Conservation (phyloP, 2,329 filamentous ascomycete genomes). For the Coniochaeta hoffmannii region DNA sequence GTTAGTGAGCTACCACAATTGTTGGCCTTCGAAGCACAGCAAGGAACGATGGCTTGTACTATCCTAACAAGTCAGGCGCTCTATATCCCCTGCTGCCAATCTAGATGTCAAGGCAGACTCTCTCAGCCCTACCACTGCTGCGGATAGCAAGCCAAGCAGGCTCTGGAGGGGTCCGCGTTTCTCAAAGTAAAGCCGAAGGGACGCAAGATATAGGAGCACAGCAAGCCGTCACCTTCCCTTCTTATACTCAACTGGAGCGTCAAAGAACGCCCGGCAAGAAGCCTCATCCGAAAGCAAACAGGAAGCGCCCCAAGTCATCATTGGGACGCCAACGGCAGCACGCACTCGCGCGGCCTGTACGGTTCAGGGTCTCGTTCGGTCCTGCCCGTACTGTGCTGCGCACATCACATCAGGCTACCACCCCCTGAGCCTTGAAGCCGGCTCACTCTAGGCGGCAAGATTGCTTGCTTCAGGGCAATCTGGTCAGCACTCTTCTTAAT, state of each 20-base stretch:
- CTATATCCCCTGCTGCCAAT: background rate
- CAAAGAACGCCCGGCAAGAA: background rate
- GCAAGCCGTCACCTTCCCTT: background rate
- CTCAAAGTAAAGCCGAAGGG: background rate
- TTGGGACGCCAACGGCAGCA: background rate
- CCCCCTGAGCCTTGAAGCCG: too few relatives aligned
- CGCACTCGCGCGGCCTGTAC: background rate
- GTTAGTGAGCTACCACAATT: background rate
- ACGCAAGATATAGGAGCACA: background rate
- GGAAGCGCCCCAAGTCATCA: background rate
- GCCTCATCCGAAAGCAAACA: background rate
- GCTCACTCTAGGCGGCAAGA: background rate
- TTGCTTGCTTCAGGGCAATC: too few relatives aligned
- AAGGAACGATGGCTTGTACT: background rate
- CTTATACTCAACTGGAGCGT: background rate
- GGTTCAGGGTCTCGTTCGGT: background rate
- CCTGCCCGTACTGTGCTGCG: background rate
- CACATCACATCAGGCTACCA: too few relatives aligned
- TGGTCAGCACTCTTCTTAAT: background rate
- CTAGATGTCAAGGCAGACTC: background rate
- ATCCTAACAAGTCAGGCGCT: background rate
- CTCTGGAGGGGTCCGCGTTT: background rate
- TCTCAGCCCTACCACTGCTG: background rate
- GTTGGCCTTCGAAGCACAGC: background rate
- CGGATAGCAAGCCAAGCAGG: background rate